Base-by-base conservation (phyloP, 2,329 filamentous ascomycete genomes). In the Aspergillus sp. region DNA sequence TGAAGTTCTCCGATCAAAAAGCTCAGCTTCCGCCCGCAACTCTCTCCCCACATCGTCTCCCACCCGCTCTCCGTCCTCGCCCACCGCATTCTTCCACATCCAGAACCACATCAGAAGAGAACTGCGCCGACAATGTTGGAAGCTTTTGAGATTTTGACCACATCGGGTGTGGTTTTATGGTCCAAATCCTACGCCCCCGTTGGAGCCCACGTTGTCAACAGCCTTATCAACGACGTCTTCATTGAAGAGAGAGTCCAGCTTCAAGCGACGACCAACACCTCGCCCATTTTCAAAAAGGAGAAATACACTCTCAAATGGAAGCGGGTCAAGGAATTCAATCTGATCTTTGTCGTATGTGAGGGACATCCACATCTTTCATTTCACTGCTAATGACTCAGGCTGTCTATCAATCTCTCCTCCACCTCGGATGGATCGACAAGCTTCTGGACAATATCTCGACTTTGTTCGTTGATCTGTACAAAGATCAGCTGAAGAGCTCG, bases 271-370 rank as follows among this genome's bases (percentile, higher is more conserved):
- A 83, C 84, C 59, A 82, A 85, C 55, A 74, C 79, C 46, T 83
- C 85, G 5, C 84, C 89, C 14, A 81, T 87, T 0, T 99, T 94
- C 76, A 90, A 85, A 73, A 88, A 89, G 66, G 94, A 97, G 63
- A 91, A 95, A 61, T 95, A 97, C 69, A 97, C 91, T 0, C 72
- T 99, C 61, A 95, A 94, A 76, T 99, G 93, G 89, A 91, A 91
- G 4, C 85, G 89, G 32, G 88, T 88, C 49, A 97, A 97, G 76
- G 94, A 99, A 68, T 78, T 97, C 49, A 91, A 92, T 38, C 76
- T 99, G 60, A 95, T 99, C 60, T 99, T 99, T 73, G 93, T 97
- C 66, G 91, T 95, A 78, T 58, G 85, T 71, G 42, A 29, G 2
- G 5, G 19, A 23, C 16, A 5, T 23, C 31, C 25, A 51, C 2